phyloP scores from a whole-genome alignment of 2,329 filamentous ascomycete species.

The Sporothrix inflata region DNA sequence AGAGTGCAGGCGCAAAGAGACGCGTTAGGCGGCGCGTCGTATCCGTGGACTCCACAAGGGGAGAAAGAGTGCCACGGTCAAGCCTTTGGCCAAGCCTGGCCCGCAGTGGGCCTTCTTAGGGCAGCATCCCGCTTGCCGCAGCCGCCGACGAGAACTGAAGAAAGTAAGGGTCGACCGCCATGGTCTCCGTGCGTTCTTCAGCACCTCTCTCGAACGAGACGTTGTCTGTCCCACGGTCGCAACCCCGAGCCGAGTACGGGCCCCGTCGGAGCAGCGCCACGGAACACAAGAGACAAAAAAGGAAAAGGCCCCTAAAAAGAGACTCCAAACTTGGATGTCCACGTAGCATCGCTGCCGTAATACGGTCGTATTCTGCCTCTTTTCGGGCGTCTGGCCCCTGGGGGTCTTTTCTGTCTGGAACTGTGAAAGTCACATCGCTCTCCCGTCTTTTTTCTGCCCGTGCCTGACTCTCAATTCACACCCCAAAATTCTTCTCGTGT shows the following conservation, averaged over 20 bases:
- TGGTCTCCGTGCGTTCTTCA: background rate
- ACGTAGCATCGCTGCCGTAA: background rate
- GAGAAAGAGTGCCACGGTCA: background rate
- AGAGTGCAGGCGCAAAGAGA: background rate
- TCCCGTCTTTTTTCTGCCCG: background rate
- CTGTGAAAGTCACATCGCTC: background rate
- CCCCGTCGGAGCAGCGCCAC: background rate
- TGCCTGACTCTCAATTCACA: background rate
- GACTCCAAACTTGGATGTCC: background rate
- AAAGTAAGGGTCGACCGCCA: background rate
- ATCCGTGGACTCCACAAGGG: background rate
- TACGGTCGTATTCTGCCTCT: background rate
- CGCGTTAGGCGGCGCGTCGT: conserved; percentile 7
- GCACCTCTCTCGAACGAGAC: background rate
- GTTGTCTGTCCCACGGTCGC: too few relatives aligned
- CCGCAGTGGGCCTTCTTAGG: background rate
- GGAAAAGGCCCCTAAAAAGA: background rate
- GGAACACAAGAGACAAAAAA: background rate
- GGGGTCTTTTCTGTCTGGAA: background rate
- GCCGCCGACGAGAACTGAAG: background rate
- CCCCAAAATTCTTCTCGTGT: too few relatives aligned
- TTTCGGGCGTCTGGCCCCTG: background rate
- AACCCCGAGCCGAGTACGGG: too few relatives aligned
- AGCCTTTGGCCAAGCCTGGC: background rate
- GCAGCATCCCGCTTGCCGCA: conserved; percentile 12